Evolutionary conservation across 2,329 filamentous ascomycete species (phyloP), one percentile per base, ranked within the genome.

Genomic region (Tolypocladium ophioglossoides): DNA sequence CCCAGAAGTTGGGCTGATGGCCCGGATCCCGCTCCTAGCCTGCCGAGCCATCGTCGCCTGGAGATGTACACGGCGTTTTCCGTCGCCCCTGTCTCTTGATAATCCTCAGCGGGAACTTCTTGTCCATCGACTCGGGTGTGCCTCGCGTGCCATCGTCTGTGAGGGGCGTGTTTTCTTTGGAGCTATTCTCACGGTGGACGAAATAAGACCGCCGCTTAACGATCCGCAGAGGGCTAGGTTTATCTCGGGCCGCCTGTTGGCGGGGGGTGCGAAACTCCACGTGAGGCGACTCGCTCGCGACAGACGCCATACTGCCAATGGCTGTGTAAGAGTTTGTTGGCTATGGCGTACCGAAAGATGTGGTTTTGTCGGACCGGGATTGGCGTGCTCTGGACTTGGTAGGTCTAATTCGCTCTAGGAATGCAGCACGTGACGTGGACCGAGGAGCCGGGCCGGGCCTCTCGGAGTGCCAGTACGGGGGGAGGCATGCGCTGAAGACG

Each of bases 191-290:
- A 12, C 11, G 14, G 18, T 20, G 18, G 18, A 38, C 10, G 14
- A 12, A 18, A 12, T 24, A 22, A 7, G n/a, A 34, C 24, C 22
- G 20, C 18, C 68, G 67, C 62, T 79, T 82, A 61, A 74, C 63
- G 61, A 82, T 77, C 41, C 75, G 73, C 37, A 82, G 63, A 12
- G 80, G 79, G 35, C 70, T 70, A 20, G 77, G 74, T 54, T 63
- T 62, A 60, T 66, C 67, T 24, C 50, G 50, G 14, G 35, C 27
- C 61, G 41, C 63, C 54, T 55, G 55, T 10, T 56, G 53, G 22
- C 51, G 51, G 56, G 64, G 54, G 57, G 66, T 56, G 62, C 62
- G 58, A 65, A 71, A 57, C 61, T 68, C 69, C 63, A 66, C 54
- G 51, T 59, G 53, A 65, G 61, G 18, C 58, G 66, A 52, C 51